phyloP scores from a whole-genome alignment of 768 basidiomycete genomes.

The Rhizopogon salebrosus region DNA sequence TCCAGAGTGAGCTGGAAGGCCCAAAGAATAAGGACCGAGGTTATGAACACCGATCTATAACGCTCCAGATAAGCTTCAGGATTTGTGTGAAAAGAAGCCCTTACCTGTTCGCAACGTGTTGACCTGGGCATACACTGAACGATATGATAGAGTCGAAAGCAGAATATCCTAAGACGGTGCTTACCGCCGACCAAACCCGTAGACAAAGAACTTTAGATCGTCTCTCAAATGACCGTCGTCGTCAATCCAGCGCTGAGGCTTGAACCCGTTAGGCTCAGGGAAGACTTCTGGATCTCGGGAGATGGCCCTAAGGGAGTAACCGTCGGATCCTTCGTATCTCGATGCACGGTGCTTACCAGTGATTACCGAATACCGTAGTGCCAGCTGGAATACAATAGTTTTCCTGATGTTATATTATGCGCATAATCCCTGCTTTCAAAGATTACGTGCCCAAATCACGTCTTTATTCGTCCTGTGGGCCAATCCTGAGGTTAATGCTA shows the following conservation, averaged over 20 bases:
- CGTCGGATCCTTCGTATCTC: neutral
- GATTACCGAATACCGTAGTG: constrained; percentile 11
- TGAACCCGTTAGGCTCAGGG: constrained; percentile 31
- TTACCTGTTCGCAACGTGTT: constrained; percentile 44
- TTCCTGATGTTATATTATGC: neutral
- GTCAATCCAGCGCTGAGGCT: constrained; percentile 28
- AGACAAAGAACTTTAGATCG: constrained; percentile 43
- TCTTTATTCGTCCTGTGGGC: constrained; percentile 14
- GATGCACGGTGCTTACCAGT: constrained; percentile 6
- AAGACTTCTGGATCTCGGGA: constrained; percentile 32
- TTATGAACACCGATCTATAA: constrained; percentile 53
- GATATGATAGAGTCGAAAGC: constrained; percentile 4
- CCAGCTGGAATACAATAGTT: constrained; percentile 16
- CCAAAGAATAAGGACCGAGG: constrained; percentile 56
- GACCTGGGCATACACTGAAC: constrained; percentile 52
- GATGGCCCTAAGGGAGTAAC: constrained; percentile 20
- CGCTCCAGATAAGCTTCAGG: neutral
- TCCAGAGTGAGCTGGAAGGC: constrained; percentile 48
- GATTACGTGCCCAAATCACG: constrained; percentile 9
- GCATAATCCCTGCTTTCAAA: neutral
- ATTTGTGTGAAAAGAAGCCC: neutral
- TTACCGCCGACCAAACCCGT: constrained; percentile 44
- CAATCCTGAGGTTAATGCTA: neutral
- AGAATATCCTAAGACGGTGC: neutral
- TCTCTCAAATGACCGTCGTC: constrained; percentile 27